phyloP scores from a whole-genome alignment of 1,284 basidiomycete genomes.

The Leccinum angustisporum region DNA sequence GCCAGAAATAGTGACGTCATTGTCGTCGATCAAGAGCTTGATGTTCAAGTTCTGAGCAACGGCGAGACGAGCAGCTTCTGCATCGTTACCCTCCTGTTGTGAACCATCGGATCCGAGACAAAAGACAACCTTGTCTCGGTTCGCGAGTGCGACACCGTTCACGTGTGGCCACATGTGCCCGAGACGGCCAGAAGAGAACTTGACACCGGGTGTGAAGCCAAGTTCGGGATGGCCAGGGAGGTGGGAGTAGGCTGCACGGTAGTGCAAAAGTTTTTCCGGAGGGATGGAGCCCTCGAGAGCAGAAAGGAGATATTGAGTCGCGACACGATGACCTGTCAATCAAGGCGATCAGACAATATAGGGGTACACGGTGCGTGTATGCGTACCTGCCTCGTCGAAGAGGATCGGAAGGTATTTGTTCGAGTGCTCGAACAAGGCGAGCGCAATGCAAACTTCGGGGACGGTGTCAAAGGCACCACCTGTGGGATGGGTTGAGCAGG shows the following conservation, averaged over 20 bases:
- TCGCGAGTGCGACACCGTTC: slow-evolving; percentile 79
- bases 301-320: slow-evolving; percentile 80
- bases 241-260: slow-evolving; percentile 80
- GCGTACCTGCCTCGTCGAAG: slow-evolving; percentile 76
- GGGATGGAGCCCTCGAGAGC: slow-evolving; percentile 73
- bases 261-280: slow-evolving; percentile 74
- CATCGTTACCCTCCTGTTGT: slow-evolving; percentile 87
- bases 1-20: slow-evolving; percentile 84
- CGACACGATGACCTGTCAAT: slow-evolving; percentile 77
- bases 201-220: slow-evolving; percentile 81
- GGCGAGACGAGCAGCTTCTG: slow-evolving; percentile 82
- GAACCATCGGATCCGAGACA: slow-evolving; percentile 85
- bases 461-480: slow-evolving; percentile 86
- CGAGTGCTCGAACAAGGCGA: slow-evolving; percentile 66
- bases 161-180: slow-evolving; percentile 83
- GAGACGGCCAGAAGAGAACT: slow-evolving; percentile 84
- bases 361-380: neutral
- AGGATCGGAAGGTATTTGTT: slow-evolving; percentile 64
- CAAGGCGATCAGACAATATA: slow-evolving; percentile 3
- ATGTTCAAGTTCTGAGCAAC: slow-evolving; percentile 80
- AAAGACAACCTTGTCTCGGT: slow-evolving; percentile 75
- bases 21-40: slow-evolving; percentile 84
- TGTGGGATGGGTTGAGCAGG: slow-evolving; percentile 25
- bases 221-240: slow-evolving; percentile 86
- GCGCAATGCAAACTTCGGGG: slow-evolving; percentile 75